Conservation (phyloP, 768 basidiomycete species). For the Daedaleopsis sinensis region DNA sequence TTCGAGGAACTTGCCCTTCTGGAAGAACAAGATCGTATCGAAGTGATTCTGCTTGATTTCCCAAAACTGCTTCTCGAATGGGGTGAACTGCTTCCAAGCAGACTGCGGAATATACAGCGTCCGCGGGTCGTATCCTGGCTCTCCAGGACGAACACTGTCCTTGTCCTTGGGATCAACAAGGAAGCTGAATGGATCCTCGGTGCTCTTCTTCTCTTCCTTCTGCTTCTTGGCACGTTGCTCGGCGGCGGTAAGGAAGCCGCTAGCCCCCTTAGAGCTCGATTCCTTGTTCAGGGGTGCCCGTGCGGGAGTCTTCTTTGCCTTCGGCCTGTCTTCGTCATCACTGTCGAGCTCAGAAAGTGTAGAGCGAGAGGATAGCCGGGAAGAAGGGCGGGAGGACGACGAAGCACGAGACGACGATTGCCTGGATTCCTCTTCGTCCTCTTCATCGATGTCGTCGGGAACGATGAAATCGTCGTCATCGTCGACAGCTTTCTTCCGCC, state of each 20-base stretch:
- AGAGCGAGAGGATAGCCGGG: conserved; percentile 34
- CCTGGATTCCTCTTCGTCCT: conserved; percentile 29
- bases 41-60: conserved; percentile 97
- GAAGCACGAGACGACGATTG: conserved; percentile 47
- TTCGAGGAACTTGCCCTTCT: conserved; percentile 95
- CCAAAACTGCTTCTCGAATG: conserved; percentile 79
- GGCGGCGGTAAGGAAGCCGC: conserved; percentile 78
- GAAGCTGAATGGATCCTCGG: conserved; percentile 79
- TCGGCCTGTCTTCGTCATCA: conserved; percentile 32
- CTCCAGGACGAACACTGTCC: conserved; percentile 75
- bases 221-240: conserved; percentile 74
- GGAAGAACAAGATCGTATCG: conserved; percentile 97
- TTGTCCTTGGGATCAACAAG: conserved; percentile 76
- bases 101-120: conserved; percentile 79
- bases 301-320: conserved; percentile 40
- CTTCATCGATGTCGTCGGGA: conserved; percentile 62
- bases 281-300: conserved; percentile 38
- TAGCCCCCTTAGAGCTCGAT: conserved; percentile 33
- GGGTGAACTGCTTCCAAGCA: conserved; percentile 85
- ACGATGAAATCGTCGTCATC: conserved; percentile 79
- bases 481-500: conserved; percentile 46
- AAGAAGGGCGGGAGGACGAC: conserved; percentile 40
- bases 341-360: conserved; percentile 40
- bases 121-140: conserved; percentile 88
- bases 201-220: conserved; percentile 81